phyloP scores from a whole-genome alignment of 805 yeast species.

The Barnettozyma populi region DNA sequence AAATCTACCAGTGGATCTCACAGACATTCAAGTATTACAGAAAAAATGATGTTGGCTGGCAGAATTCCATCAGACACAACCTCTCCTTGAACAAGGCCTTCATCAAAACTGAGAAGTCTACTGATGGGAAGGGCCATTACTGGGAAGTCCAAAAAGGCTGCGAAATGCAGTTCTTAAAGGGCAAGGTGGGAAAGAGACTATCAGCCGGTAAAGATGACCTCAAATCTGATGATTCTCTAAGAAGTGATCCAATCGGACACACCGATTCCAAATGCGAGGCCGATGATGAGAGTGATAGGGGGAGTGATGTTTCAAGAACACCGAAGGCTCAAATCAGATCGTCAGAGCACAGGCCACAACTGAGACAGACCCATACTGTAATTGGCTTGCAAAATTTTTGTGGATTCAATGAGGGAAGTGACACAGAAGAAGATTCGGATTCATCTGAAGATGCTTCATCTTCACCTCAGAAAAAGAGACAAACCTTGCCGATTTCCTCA shows the following conservation, averaged over 20 bases:
- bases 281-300: constrained; percentile 14
- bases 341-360: constrained; percentile 9
- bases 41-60: constrained; percentile 92
- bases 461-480: constrained; percentile 21
- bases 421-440: constrained; percentile 7
- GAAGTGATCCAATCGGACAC: constrained; percentile 5
- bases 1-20: constrained; percentile 89
- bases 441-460: constrained; percentile 2
- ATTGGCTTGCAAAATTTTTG: constrained; percentile 24
- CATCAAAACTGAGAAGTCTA: constrained; percentile 83
- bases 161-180: constrained; percentile 74
- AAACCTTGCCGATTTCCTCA: constrained; percentile 12
- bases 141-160: constrained; percentile 87
- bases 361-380: constrained; percentile 25
- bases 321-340: constrained; percentile 22
- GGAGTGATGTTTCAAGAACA: constrained; percentile 15
- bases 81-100: constrained; percentile 90
- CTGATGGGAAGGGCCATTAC: constrained; percentile 81
- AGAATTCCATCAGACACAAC: constrained; percentile 93
- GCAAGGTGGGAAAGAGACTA: constrained; percentile 40
- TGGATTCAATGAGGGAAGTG: constrained; percentile 6
- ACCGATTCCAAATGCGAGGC: constrained; percentile 3
- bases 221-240: constrained; percentile 1
- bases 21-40: constrained; percentile 79
- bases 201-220: constrained; percentile 5